Conservation (phyloP, 78 protist species). For the Planoprotostelium fungivorum region DNA sequence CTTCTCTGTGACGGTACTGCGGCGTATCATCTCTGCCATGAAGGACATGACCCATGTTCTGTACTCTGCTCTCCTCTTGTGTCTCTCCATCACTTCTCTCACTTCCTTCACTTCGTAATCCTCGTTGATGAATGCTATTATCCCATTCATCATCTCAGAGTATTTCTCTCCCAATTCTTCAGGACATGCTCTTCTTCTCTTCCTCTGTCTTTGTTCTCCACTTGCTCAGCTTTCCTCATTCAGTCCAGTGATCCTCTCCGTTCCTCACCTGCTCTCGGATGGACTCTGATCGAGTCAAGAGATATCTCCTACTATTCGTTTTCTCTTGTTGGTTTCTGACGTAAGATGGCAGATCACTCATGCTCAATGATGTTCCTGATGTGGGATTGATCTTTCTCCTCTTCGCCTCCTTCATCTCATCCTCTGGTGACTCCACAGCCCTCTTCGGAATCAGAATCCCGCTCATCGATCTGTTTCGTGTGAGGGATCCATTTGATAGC, state of each 20-base stretch:
- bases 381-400: too few relatives aligned
- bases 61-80: background rate
- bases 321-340: background rate
- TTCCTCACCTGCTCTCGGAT: background rate
- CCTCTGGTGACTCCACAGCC: too few relatives aligned
- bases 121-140: background rate
- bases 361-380: background rate
- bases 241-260: too few relatives aligned
- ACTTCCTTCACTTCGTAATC: background rate
- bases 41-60: background rate
- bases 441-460: too few relatives aligned
- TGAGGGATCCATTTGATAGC: too few relatives aligned
- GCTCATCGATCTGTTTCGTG: too few relatives aligned
- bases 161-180: background rate
- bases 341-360: background rate
- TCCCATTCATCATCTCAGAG: background rate
- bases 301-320: background rate
- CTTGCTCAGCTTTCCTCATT: background rate
- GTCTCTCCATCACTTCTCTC: background rate
- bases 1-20: background rate
- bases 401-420: too few relatives aligned
- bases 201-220: background rate
- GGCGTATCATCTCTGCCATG: background rate
- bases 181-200: background rate
- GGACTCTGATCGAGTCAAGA: background rate